Conservation (phyloP, 2,329 filamentous ascomycete genomes). For the Emmonsiellopsis sp. region DNA sequence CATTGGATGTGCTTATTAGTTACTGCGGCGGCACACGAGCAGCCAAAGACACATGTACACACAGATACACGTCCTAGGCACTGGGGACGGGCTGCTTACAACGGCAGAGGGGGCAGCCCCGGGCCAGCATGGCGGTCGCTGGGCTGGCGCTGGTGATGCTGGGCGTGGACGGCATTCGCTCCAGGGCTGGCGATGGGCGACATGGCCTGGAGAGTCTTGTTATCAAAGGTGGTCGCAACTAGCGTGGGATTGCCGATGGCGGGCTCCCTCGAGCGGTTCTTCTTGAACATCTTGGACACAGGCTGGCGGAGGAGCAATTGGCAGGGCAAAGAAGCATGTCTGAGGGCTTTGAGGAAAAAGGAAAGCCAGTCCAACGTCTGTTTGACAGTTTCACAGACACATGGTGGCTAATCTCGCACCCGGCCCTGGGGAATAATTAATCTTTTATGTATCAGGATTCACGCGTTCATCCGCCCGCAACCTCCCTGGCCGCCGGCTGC, state of each 20-base stretch:
- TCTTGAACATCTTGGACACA: constrained; percentile 44
- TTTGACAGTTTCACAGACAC: too few relatives aligned
- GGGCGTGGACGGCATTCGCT: not conserved
- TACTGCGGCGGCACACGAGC: too few relatives aligned
- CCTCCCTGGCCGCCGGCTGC: too few relatives aligned
- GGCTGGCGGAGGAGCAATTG: too few relatives aligned
- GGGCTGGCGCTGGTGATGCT: constrained; percentile 16
- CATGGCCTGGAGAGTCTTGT: constrained; percentile 33
- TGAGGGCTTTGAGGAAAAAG: too few relatives aligned
- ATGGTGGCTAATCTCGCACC: too few relatives aligned
- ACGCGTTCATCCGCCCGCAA: not conserved
- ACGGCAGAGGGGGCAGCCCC: constrained; percentile 28
- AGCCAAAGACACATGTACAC: too few relatives aligned
- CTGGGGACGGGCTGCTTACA: constrained; percentile 19
- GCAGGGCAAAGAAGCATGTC: too few relatives aligned
- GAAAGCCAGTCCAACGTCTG: too few relatives aligned
- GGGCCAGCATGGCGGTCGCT: constrained; percentile 18
- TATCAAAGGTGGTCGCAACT: constrained; percentile 37
- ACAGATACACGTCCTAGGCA: not conserved
- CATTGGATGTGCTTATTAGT: too few relatives aligned
- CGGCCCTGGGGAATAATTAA: constrained; percentile 2
- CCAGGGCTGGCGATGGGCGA: constrained; percentile 16
- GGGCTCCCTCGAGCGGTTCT: constrained; percentile 36
- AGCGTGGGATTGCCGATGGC: constrained; percentile 37
- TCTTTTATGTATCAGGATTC: not conserved